These are phyloP conservation scores for Solanum stenotomum DNA, from an alignment of 257 asterid species.

Conservation along the genomic window DNA sequence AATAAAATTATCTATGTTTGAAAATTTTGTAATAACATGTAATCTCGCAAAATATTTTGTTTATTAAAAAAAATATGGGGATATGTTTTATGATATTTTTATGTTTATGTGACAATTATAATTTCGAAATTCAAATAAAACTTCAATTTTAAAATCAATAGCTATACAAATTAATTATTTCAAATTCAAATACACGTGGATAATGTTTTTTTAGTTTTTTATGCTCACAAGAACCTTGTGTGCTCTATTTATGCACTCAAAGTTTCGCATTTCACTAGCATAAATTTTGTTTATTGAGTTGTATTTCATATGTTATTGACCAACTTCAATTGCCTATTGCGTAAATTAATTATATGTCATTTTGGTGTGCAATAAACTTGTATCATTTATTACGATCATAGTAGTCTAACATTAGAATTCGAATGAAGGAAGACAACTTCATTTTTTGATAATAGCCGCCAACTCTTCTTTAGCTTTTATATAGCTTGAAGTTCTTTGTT, in stretches of 20 bases:
- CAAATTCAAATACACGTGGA: neutral
- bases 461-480: too few species aligned
- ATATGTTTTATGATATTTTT: accelerated
- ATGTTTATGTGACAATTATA: too few species aligned
- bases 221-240: neutral
- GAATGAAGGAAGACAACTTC: too few species aligned
- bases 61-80: too few species aligned
- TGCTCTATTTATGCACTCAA: neutral
- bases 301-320: neutral
- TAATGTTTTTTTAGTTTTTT: neutral
- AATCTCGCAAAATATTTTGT: neutral
- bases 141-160: neutral
- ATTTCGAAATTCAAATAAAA: too few species aligned
- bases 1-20: too few species aligned
- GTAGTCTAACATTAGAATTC: too few species aligned
- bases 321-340: neutral
- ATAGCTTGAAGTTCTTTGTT: too few species aligned
- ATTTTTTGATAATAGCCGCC: too few species aligned
- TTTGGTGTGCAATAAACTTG: neutral
- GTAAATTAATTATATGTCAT: neutral
- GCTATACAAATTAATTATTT: too few species aligned
- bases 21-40: too few species aligned
- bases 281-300: neutral
- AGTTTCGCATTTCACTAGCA: neutral
- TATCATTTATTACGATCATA: too few species aligned